Conservation (phyloP, 768 basidiomycete genomes). For the Lactarius quietus region DNA sequence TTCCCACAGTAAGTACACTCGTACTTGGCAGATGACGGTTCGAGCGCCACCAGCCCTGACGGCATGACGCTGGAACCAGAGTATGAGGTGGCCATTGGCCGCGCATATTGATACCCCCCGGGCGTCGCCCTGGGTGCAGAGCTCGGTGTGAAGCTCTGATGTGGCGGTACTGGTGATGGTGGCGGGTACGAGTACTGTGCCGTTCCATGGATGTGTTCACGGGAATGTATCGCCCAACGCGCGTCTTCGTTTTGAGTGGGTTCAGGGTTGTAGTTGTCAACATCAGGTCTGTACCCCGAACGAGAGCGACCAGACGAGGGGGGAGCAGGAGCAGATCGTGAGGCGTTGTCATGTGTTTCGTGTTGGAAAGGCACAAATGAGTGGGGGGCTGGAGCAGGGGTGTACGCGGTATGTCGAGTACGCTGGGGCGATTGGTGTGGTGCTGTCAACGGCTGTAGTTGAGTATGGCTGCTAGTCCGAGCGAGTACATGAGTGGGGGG, state of each 20-base stretch:
- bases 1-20: constrained; percentile 79
- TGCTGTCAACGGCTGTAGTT: constrained; percentile 18
- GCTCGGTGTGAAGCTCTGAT: constrained; percentile 6
- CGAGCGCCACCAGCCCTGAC: constrained; percentile 13
- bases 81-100: constrained; percentile 5
- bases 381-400: constrained; percentile 5
- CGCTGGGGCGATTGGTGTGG: constrained; percentile 14
- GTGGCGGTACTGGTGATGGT: constrained; percentile 3
- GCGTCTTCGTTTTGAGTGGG: neutral
- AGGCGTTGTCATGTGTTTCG: constrained; percentile 6
- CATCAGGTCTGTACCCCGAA: constrained; percentile 5
- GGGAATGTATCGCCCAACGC: neutral
- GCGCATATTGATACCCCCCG: constrained; percentile 12
- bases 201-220: neutral
- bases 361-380: constrained; percentile 9
- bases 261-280: constrained; percentile 3
- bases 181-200: constrained; percentile 12
- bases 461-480: constrained; percentile 9
- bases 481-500: constrained; percentile 14
- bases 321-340: constrained; percentile 1
- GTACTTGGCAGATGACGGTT: constrained; percentile 51
- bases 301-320: neutral
- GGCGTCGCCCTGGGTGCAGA: constrained; percentile 6
- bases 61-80: constrained; percentile 5
- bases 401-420: constrained; percentile 5